These are phyloP conservation scores for Triangularia setosa DNA, from an alignment of 2,329 filamentous ascomycete species.

Conservation along the genomic window DNA sequence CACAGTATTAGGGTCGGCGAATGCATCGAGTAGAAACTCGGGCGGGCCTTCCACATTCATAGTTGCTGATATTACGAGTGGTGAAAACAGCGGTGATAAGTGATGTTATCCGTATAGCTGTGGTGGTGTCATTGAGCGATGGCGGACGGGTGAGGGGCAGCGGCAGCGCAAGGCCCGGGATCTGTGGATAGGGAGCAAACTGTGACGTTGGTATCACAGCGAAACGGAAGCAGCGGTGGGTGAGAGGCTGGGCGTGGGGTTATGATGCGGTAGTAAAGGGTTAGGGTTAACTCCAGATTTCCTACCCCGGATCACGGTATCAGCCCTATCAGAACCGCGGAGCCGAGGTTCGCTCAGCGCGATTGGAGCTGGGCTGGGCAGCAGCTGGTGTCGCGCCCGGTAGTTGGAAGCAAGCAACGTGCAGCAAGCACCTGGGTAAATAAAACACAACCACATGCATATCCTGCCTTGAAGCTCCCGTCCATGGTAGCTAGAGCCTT, in stretches of 20 bases:
- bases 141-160: conserved; percentile 4
- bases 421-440: background rate
- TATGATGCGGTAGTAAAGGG: background rate
- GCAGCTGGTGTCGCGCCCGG: background rate
- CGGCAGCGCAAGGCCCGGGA: background rate
- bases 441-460: background rate
- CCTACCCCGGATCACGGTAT: conserved; percentile 10
- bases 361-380: background rate
- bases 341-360: conserved; percentile 19
- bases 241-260: background rate
- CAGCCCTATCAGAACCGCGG: conserved; percentile 21
- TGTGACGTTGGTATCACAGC: conserved; percentile 5
- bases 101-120: background rate
- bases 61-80: conserved; percentile 5
- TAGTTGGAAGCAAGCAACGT: background rate
- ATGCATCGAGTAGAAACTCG: conserved; percentile 90
- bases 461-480: conserved; percentile 3
- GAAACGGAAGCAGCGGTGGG: background rate
- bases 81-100: background rate
- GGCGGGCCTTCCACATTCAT: conserved; percentile 60
- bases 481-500: background rate
- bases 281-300: conserved; percentile 10
- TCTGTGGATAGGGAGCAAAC: background rate
- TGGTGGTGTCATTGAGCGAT: conserved; percentile 3
- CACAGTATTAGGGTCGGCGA: conserved; percentile 84